Conservation (phyloP, 306 rosid genomes). For the Prunus kanzakura region DNA sequence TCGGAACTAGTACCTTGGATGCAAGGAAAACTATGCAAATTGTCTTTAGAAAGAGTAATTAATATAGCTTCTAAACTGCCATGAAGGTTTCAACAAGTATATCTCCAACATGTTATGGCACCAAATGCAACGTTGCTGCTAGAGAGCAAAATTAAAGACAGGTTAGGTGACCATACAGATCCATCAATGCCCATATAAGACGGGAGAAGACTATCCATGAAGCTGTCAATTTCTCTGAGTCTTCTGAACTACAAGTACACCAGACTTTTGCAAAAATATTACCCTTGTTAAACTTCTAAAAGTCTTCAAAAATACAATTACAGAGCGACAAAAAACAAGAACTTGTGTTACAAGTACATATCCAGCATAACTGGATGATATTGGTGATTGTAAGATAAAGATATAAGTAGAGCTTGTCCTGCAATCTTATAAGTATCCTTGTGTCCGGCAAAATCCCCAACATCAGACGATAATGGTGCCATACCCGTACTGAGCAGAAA, state of each 20-base stretch:
- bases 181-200: neutral
- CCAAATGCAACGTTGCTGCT: neutral
- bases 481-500: neutral
- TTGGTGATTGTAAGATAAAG: neutral
- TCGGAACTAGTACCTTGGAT: no score
- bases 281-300: neutral
- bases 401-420: neutral
- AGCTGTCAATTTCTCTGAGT: neutral
- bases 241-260: neutral
- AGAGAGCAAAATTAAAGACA: neutral
- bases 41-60: neutral
- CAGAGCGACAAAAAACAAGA: neutral
- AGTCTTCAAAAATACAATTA: conserved; percentile 4
- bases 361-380: neutral
- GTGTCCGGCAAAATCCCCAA: neutral
- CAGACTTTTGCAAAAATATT: neutral
- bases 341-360: conserved; percentile 6
- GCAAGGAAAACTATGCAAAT: no score
- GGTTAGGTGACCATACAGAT: neutral
- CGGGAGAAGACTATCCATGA: neutral
- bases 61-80: neutral
- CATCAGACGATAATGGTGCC: neutral
- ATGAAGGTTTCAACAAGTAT: neutral
- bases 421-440: neutral
- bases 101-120: neutral